phyloP scores from a whole-genome alignment of 805 yeast genomes.

The Suhomyces vadensis region DNA sequence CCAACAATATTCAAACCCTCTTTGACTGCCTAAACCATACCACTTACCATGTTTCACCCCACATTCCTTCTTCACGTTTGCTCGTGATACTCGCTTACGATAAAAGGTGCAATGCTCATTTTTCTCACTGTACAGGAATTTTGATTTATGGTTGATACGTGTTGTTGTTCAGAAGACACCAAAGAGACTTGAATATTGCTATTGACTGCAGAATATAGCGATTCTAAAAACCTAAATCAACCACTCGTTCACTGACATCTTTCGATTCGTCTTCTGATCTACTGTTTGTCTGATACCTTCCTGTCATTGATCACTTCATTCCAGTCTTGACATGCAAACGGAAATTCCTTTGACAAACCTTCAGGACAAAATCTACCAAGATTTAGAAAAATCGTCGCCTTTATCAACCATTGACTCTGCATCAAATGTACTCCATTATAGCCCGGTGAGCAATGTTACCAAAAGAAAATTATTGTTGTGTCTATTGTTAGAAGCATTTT shows the following conservation, averaged over 20 bases:
- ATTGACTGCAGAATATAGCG: not conserved
- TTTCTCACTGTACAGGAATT: conserved; percentile 1
- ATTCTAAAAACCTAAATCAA: not conserved
- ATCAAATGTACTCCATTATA: not conserved
- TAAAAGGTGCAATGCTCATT: conserved; percentile 1
- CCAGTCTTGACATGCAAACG: conserved; percentile 2
- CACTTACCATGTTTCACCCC: not conserved
- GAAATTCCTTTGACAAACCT: conserved; percentile 5
- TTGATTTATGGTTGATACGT: not conserved
- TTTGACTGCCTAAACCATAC: no score
- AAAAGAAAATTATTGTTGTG: conserved; percentile 19
- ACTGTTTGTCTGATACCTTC: not conserved
- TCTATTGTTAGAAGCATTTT: conserved; percentile 27
- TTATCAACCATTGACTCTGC: conserved; percentile 4
- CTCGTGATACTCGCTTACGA: not conserved
- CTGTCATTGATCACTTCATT: not conserved
- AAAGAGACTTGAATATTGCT: not conserved
- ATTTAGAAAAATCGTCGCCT: conserved; percentile 20
- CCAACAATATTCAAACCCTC: no score
- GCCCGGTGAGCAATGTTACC: not conserved
- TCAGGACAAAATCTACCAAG: conserved; percentile 3
- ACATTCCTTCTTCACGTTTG: not conserved
- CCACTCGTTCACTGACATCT: not conserved
- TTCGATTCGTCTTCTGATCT: not conserved
- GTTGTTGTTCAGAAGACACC: not conserved